phyloP scores from a whole-genome alignment of 768 basidiomycete species.

The Kwoniella europaea region DNA sequence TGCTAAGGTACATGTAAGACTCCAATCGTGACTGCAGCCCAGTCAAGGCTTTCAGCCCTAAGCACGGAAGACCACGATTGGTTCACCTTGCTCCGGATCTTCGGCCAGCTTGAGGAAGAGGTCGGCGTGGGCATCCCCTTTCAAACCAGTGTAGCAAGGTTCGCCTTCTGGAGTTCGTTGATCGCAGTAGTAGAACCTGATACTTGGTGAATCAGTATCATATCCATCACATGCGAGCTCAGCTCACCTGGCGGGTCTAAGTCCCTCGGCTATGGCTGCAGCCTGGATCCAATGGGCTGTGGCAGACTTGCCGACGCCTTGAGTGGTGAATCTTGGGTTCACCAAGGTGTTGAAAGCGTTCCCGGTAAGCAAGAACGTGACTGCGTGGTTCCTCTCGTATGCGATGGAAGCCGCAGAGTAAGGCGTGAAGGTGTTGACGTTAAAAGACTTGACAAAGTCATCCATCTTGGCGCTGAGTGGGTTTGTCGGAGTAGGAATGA shows the following conservation, averaged over 20 bases:
- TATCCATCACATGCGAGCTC: not conserved
- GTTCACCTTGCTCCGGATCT: constrained; percentile 12
- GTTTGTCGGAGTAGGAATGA: not conserved
- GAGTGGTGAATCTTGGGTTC: not conserved
- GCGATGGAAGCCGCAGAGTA: constrained; percentile 11
- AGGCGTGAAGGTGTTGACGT: constrained; percentile 2
- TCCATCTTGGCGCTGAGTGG: constrained; percentile 3
- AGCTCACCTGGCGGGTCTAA: constrained; percentile 12
- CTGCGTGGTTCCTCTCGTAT: not conserved
- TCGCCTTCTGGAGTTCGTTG: constrained; percentile 1
- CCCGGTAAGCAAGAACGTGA: constrained; percentile 8
- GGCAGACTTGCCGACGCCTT: constrained; percentile 6
- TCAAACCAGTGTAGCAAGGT: constrained; percentile 12
- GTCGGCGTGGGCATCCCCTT: constrained; percentile 12
- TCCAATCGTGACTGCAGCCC: too few relatives aligned
- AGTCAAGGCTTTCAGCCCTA: not conserved
- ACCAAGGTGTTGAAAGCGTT: constrained; percentile 8
- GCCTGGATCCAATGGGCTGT: constrained; percentile 5
- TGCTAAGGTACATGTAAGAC: too few relatives aligned
- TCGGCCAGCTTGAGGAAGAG: constrained; percentile 9
- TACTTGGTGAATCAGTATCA: not conserved
- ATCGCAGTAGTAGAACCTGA: constrained; percentile 13
- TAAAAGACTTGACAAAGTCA: not conserved
- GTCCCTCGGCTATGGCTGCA: not conserved
- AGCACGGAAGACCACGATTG: constrained; percentile 6